Conservation (phyloP, 176 grass and related monocot genomes). For the Oryza brachyantha region DNA sequence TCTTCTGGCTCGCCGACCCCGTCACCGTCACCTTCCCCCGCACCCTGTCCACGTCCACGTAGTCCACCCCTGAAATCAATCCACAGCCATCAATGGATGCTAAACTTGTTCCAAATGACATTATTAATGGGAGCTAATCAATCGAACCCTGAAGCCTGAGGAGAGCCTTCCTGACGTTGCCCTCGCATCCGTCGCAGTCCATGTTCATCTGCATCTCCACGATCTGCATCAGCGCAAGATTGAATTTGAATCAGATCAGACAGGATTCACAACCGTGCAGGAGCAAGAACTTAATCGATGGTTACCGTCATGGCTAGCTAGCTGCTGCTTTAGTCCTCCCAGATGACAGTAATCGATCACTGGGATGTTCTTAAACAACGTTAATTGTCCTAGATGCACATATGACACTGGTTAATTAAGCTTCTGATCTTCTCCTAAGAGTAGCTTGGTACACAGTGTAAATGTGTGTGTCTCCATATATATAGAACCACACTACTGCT, state of each 20-base stretch:
- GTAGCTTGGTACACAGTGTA: not conserved
- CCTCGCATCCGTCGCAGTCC: conserved; percentile 79
- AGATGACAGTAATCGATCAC: not conserved
- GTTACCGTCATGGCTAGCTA: conserved; percentile 43
- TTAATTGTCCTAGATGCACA: not conserved
- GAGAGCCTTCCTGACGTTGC: conserved; percentile 67
- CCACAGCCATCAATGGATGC: not conserved
- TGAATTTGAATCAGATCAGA: too few relatives aligned
- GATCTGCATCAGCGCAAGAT: conserved; percentile 30
- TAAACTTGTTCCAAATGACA: not conserved
- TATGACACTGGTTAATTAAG: not conserved
- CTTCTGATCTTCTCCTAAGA: not conserved
- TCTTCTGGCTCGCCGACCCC: conserved; percentile 65
- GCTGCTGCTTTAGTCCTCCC: not conserved
- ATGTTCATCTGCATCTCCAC: conserved; percentile 77
- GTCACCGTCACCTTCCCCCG: conserved; percentile 67
- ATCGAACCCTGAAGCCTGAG: conserved; percentile 49
- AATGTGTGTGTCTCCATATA: not conserved
- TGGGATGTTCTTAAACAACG: too few relatives aligned
- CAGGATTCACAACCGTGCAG: not conserved
- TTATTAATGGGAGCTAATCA: not conserved
- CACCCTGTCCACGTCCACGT: conserved; percentile 57
- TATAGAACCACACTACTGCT: not conserved
- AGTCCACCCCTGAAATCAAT: conserved; percentile 52
- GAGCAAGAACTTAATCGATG: not conserved